A percentile compares a stretch with the other conserved stretches of the same genome.
These are phyloP conservation scores for Trametes meyenii DNA, from an alignment of 768 basidiomycete genomes.

Conservation along the genomic window DNA sequence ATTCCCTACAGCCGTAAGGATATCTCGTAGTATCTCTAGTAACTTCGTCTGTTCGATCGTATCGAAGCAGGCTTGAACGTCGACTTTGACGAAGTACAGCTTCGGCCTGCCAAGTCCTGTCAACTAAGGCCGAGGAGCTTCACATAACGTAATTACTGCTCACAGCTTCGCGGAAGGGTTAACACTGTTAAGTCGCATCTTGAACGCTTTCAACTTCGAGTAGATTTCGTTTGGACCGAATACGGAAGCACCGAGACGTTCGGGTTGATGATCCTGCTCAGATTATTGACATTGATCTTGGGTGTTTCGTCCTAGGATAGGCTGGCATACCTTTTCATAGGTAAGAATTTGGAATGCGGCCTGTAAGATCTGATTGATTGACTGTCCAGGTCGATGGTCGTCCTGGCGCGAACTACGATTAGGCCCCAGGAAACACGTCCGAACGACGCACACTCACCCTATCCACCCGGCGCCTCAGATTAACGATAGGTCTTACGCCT, in stretches of 20 bases:
- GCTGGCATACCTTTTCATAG: constrained; percentile 71
- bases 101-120: constrained; percentile 58
- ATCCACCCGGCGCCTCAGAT: constrained; percentile 61
- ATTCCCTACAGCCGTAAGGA: constrained; percentile 70
- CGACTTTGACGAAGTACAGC: constrained; percentile 95
- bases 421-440: not conserved
- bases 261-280: constrained; percentile 58
- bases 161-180: constrained; percentile 54
- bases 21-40: constrained; percentile 68
- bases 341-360: constrained; percentile 85
- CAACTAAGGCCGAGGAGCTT: not conserved
- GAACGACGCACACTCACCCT: constrained; percentile 39
- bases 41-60: constrained; percentile 90
- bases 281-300: not conserved
- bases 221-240: constrained; percentile 86
- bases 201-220: constrained; percentile 69
- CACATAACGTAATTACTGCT: constrained; percentile 20
- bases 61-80: constrained; percentile 96
- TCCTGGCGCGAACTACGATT: constrained; percentile 30
- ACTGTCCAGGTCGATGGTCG: constrained; percentile 42
- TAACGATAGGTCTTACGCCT: constrained; percentile 94
- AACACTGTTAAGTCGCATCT: constrained; percentile 47
- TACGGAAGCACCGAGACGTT: constrained; percentile 78
- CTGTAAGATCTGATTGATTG: constrained; percentile 88
- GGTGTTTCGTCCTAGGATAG: not conserved